A percentile compares a stretch with the other conserved stretches of the same genome.
These are phyloP conservation scores for Skeletonema grethae DNA, from an alignment of 108 stramenopile genomes.

Conservation along the genomic window DNA sequence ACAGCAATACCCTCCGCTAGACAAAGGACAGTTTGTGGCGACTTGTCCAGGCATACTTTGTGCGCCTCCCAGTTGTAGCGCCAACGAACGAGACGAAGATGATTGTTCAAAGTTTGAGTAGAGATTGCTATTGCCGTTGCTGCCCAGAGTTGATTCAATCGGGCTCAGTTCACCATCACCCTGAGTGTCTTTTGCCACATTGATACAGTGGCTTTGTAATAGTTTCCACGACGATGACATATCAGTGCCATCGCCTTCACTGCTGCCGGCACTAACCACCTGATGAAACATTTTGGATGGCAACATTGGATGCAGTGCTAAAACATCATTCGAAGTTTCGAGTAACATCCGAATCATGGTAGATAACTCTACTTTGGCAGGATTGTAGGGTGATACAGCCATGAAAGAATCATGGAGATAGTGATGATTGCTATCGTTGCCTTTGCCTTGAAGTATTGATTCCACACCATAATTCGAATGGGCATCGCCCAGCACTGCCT, in stretches of 20 bases:
- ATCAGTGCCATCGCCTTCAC: not conserved
- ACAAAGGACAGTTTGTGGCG: constrained; percentile 34
- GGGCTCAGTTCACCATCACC: not conserved
- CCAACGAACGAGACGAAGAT: not conserved
- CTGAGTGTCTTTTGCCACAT: constrained; percentile 16
- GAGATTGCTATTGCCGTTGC: not conserved
- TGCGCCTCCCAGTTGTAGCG: not conserved
- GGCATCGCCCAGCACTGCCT: constrained; percentile 11
- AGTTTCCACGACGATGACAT: constrained; percentile 26
- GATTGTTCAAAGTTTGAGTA: not conserved
- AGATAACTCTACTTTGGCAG: constrained; percentile 34
- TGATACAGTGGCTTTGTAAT: constrained; percentile 35
- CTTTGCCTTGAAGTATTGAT: not conserved
- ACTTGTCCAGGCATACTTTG: constrained; percentile 4
- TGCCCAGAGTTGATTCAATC: not conserved
- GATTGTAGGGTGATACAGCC: constrained; percentile 34
- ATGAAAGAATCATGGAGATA: constrained; percentile 47
- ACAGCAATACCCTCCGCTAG: constrained; percentile 48
- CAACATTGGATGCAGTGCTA: constrained; percentile 34
- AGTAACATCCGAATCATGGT: constrained; percentile 42
- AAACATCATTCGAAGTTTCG: constrained; percentile 47
- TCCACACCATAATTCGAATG: constrained; percentile 37
- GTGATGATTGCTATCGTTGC: not conserved
- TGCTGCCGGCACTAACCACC: constrained; percentile 11
- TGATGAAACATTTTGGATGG: constrained; percentile 40